A percentile compares a stretch with the other conserved stretches of the same genome.
These are phyloP conservation scores for Lachancea meyersii DNA, from an alignment of 805 yeast species.

Conservation along the genomic window DNA sequence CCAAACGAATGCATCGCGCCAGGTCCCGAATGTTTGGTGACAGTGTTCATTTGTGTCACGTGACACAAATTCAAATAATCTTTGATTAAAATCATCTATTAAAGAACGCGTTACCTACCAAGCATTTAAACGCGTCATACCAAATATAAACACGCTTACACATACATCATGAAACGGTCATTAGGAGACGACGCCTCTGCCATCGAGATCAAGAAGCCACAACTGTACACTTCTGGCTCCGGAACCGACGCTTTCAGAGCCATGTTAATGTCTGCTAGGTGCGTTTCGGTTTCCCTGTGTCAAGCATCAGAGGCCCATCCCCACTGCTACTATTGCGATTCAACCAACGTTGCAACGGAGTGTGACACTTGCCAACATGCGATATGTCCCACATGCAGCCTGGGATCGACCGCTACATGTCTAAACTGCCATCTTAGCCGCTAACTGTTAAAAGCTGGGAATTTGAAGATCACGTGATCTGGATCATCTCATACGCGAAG, in stretches of 20 bases:
- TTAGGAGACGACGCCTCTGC: not conserved
- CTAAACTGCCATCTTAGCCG: conserved; percentile 5
- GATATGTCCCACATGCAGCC: conserved; percentile 5
- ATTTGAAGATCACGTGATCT: conserved; percentile 1
- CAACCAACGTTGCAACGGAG: not conserved
- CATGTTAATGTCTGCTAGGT: conserved; percentile 6
- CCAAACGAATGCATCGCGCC: too few species aligned
- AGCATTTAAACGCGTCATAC: too few species aligned
- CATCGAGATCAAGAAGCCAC: conserved; percentile 1
- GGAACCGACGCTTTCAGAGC: conserved; percentile 7
- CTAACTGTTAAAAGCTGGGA: not conserved
- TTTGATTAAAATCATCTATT: too few species aligned
- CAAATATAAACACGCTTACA: too few species aligned
- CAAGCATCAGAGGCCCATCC: not conserved
- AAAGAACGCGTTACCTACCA: too few species aligned
- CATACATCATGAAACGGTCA: conserved; percentile 1
- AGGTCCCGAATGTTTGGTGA: too few species aligned
- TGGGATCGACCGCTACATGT: conserved; percentile 5
- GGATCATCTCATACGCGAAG: not conserved
- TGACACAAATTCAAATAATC: too few species aligned
- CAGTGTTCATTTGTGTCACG: too few species aligned
- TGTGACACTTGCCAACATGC: conserved; percentile 1
- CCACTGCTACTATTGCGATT: conserved; percentile 7
- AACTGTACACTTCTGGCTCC: not conserved
- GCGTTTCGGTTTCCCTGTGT: not conserved